Base-by-base conservation (phyloP, 2,329 filamentous ascomycete genomes). In the Trichoderma afroharzianum region DNA sequence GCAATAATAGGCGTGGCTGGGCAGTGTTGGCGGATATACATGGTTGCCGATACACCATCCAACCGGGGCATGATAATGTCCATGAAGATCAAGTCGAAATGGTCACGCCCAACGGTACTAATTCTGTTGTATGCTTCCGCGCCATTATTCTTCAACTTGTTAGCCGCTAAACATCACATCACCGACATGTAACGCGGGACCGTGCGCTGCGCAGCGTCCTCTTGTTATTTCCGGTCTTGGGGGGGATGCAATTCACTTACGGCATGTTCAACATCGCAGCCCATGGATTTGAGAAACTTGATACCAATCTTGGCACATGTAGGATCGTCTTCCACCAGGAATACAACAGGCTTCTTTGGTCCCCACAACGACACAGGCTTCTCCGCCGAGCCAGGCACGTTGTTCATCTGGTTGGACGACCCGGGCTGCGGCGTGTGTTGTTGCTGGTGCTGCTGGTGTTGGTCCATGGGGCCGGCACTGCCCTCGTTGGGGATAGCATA, bases 11-110 rank as follows among this genome's bases (percentile, higher is more conserved):
- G 96, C 24, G 93, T 91, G 6, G 91, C 89, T 47, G 90, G 89
- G 74, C 94, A 91, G 73, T 95, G 93, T 78, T 97, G 93, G 68
- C 95, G 90, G 75, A 99, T 98, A 73, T 97, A 90, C 78, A 96
- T 93, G 71, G 94, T 97, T 3, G 96, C 95, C 18, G 95, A 97
- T 6, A 98, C 94, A 76, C 96, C 96, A 77, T 98, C 96, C 68
- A 98, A 86, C 74, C 95, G 92, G 6, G 96, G 96, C 96, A 99
- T 98, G 76, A 99, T 97, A 74, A 99, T 95, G 79, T 96, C 93
- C 93, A 95, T 95, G 73, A 95, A 88, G 74, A 95, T 93, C 68
- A 92, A 82, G 75, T 92, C 89, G 76, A 88, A 92, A 36, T 87
- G 78, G 36, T 82, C 81, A 43, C 80, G 77, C 11, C 85, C 83